A percentile compares a stretch with the other conserved stretches of the same genome.
These are phyloP conservation scores for Beauveria sp. DNA, from an alignment of 2,329 filamentous ascomycete genomes.

Conservation along the genomic window DNA sequence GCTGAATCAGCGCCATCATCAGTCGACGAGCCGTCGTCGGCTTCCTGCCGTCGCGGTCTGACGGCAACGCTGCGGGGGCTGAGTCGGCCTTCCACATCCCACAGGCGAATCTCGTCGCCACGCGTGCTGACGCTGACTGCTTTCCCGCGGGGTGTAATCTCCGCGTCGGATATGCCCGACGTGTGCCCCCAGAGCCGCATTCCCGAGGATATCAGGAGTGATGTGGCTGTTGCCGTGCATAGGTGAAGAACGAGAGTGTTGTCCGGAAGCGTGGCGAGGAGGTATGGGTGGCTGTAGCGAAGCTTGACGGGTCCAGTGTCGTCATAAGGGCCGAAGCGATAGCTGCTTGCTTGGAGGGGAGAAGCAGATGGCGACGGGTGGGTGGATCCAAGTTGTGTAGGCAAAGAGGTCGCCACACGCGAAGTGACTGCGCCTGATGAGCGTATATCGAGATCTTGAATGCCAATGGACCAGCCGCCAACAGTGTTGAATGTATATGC, in stretches of 20 bases:
- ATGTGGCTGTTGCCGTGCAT: conserved; percentile 62
- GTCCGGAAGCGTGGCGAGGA: conserved; percentile 75
- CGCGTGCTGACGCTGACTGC: conserved; percentile 79
- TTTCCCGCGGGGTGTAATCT: conserved; percentile 77
- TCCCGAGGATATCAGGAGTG: conserved; percentile 63
- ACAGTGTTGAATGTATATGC: conserved; percentile 76
- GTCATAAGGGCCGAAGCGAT: conserved; percentile 13
- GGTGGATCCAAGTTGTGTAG: conserved; percentile 21
- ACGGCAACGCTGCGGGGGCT: conserved; percentile 48
- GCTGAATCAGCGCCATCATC: conserved; percentile 5
- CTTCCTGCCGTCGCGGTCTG: conserved; percentile 27
- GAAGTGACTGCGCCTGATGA: conserved; percentile 28
- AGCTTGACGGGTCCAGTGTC: conserved; percentile 50
- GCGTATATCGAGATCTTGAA: conserved; percentile 76
- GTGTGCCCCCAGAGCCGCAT: conserved; percentile 86
- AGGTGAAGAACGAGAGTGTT: conserved; percentile 81
- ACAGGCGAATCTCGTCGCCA: conserved; percentile 76
- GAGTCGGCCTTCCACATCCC: conserved; percentile 75
- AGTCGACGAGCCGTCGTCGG: conserved; percentile 7
- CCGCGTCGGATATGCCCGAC: conserved; percentile 76
- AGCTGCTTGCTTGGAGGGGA: conserved; percentile 3
- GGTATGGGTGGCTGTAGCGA: conserved; percentile 73
- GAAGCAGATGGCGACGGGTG: conserved; percentile 14
- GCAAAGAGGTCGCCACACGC: conserved; percentile 29
- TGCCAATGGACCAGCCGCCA: conserved; percentile 78